Conservation (phyloP, 441 rosid species). For the Adansonia rubrostipa region DNA sequence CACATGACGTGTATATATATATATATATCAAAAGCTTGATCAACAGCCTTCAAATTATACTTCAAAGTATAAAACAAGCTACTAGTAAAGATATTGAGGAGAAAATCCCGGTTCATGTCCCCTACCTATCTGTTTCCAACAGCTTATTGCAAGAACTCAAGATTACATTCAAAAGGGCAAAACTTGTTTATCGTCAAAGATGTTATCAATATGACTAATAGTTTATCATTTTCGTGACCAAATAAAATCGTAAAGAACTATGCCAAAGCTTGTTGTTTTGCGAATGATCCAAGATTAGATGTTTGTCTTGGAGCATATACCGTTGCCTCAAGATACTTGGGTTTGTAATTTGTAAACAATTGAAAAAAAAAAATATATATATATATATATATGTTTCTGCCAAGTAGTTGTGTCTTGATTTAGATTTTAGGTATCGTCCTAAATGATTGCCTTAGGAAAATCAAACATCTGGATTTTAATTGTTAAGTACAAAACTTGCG, state of each 20-base stretch:
- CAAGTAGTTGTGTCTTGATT: not conserved
- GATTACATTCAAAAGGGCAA: constrained; percentile 15
- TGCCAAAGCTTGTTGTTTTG: constrained; percentile 9
- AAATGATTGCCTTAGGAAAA: constrained; percentile 4
- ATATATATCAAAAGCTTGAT: constrained; percentile 4
- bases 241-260: not conserved
- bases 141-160: constrained; percentile 21
- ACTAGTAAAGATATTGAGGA: constrained; percentile 10
- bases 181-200: not conserved
- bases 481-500: not conserved
- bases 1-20: constrained; percentile 6
- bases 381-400: too few relatives aligned
- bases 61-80: constrained; percentile 25
- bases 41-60: constrained; percentile 34
- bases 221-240: not conserved
- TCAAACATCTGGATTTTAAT: not conserved
- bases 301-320: not conserved
- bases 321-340: not conserved
- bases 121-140: constrained; percentile 13
- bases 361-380: not conserved
- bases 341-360: constrained; percentile 18
- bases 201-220: not conserved
- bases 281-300: constrained; percentile 18
- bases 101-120: constrained; percentile 26
- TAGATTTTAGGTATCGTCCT: not conserved